These are phyloP conservation scores for Corynespora cassiicola DNA, from an alignment of 2,329 filamentous ascomycete genomes.

Conservation along the genomic window DNA sequence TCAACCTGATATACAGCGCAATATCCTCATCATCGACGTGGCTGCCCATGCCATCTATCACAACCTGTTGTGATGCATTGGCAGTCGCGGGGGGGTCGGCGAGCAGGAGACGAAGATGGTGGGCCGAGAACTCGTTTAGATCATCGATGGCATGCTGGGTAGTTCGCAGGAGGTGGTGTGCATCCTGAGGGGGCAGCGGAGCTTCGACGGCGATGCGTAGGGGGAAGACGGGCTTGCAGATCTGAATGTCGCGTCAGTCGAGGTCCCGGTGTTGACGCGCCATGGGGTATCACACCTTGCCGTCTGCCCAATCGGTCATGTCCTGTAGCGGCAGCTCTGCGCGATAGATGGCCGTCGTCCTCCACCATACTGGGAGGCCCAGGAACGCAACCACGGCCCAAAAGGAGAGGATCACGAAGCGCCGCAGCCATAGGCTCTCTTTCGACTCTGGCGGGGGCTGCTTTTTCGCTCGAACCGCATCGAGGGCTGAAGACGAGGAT, in stretches of 20 bases:
- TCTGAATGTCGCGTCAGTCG: slow-evolving; percentile 57
- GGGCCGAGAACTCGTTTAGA: slow-evolving; percentile 82
- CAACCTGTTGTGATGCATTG: slow-evolving; percentile 39
- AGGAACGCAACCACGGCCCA: slow-evolving; percentile 85
- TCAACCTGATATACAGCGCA: slow-evolving; percentile 74
- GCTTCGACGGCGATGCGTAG: slow-evolving; percentile 81
- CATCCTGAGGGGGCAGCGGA: slow-evolving; percentile 70
- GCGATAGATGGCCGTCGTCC: slow-evolving; percentile 90
- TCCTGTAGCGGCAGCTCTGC: slow-evolving; percentile 80
- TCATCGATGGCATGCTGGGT: slow-evolving; percentile 88
- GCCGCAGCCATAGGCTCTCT: slow-evolving; percentile 72
- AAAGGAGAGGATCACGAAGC: slow-evolving; percentile 82
- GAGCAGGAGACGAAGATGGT: slow-evolving; percentile 78
- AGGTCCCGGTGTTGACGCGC: too few relatives aligned
- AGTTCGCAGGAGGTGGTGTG: slow-evolving; percentile 75
- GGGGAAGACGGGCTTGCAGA: slow-evolving; percentile 87
- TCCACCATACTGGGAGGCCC: slow-evolving; percentile 94
- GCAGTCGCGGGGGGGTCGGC: slow-evolving; percentile 43
- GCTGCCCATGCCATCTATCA: slow-evolving; percentile 32
- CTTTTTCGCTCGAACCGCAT: slow-evolving; percentile 13
- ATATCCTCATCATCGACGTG: slow-evolving; percentile 54
- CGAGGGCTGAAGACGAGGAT: slow-evolving; percentile 4
- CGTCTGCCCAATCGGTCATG: slow-evolving; percentile 93
- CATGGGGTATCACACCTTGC: too few relatives aligned
- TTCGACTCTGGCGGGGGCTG: slow-evolving; percentile 78